Percentiles rank a stretch among this genome's conserved stretches.
Evolutionary conservation across 1,284 basidiomycete species (phyloP).

Genomic region (Schizophyllum amplum): DNA sequence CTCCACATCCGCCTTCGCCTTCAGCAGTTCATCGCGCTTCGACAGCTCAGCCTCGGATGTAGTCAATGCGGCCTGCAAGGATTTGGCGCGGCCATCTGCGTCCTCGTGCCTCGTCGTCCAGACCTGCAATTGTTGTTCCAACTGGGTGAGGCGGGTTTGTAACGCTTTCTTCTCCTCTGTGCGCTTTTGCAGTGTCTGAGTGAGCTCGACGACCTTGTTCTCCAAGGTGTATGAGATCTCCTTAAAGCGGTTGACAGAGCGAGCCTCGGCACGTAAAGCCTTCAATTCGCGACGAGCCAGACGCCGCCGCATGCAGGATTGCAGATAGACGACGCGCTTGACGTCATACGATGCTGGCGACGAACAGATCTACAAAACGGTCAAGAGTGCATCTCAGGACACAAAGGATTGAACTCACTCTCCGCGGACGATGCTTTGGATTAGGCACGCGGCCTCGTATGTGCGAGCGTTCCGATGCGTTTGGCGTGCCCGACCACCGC

Average conservation of each 20-base stretch:
- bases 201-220: constrained; percentile 99
- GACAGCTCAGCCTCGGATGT: constrained; percentile 68
- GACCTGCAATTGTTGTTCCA: constrained; percentile 80
- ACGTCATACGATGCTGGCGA: constrained; percentile 60
- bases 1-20: constrained; percentile 78
- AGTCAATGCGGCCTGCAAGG: constrained; percentile 66
- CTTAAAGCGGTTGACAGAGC: constrained; percentile 97
- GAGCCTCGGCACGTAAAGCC: constrained; percentile 82
- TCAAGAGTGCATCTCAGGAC: too few relatives aligned
- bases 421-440: constrained; percentile 89
- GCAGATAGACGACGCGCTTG: constrained; percentile 75
- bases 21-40: constrained; percentile 72
- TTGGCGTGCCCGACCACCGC: constrained; percentile 73
- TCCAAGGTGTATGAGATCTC: constrained; percentile 98
- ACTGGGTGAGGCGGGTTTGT: constrained; percentile 61
- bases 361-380: constrained; percentile 51
- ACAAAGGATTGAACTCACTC: constrained; percentile 63
- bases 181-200: constrained; percentile 89
- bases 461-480: constrained; percentile 55
- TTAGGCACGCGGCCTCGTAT: constrained; percentile 58
- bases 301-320: constrained; percentile 88
- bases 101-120: constrained; percentile 91
- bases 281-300: constrained; percentile 84
- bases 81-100: constrained; percentile 70
- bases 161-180: constrained; percentile 91